Conservation (phyloP, 1,284 basidiomycete genomes). For the Amylostereum chailletii region DNA sequence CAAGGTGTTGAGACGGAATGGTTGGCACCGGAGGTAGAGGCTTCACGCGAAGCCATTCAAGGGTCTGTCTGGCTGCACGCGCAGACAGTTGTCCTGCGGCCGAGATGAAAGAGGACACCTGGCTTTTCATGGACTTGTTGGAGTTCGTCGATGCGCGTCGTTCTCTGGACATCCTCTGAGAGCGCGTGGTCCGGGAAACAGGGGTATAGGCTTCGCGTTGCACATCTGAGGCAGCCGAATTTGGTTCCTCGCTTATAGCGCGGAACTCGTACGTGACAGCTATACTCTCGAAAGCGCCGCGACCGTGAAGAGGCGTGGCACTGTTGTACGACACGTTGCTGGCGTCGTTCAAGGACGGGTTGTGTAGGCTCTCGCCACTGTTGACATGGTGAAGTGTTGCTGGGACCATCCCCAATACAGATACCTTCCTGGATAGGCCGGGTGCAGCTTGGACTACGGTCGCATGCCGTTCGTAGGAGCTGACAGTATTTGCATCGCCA, state of each 20-base stretch:
- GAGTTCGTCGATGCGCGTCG: slow-evolving; percentile 36
- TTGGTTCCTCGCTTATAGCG: too few species aligned
- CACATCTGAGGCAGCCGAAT: too few species aligned
- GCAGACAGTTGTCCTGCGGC: slow-evolving; percentile 16
- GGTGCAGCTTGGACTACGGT: not conserved
- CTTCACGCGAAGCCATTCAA: slow-evolving; percentile 38
- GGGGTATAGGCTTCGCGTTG: too few species aligned
- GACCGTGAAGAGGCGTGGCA: slow-evolving; percentile 3
- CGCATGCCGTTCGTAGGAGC: slow-evolving; percentile 5
- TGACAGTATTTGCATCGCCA: too few species aligned
- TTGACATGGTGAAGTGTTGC: slow-evolving; percentile 5
- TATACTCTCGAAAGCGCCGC: not conserved
- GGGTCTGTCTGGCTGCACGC: slow-evolving; percentile 21
- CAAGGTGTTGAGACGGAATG: slow-evolving; percentile 33
- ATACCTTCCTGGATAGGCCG: slow-evolving; percentile 6
- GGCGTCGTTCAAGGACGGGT: not conserved
- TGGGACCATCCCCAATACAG: slow-evolving; percentile 7
- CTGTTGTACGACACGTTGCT: slow-evolving; percentile 4
- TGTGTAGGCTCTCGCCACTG: not conserved
- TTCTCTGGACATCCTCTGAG: not conserved
- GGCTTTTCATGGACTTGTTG: slow-evolving; percentile 27
- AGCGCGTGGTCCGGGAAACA: too few species aligned
- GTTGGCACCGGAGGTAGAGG: slow-evolving; percentile 49
- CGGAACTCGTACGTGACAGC: not conserved
- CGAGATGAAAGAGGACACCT: slow-evolving; percentile 41